Base-by-base conservation (phyloP, 495 filamentous ascomycete species). In the Tuber brumale region DNA sequence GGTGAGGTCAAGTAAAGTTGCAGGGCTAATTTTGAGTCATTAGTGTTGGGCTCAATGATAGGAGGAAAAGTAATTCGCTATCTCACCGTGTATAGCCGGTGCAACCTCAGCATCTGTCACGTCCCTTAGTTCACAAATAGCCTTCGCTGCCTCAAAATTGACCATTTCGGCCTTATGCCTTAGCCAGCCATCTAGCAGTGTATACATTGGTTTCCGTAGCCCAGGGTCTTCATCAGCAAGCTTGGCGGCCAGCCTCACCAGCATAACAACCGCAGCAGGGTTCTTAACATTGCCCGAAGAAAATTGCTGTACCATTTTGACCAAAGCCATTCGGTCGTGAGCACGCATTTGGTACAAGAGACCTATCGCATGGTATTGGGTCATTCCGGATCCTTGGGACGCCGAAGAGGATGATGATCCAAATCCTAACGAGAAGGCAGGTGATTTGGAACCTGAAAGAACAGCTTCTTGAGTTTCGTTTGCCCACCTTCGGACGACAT, bases 221-320 rank as follows among this genome's bases (percentile, higher is more conserved):
- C 92, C 89, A 35, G 88, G 87, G 82, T 99, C 95, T 80, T 98
- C 96, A 84, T 97, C 93, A 70, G 95, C 95, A 76, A 99, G 87
- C 86, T 97, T 97, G 46, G 95, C 94, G 70, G 96, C 96, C 74
- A 99, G 85, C 71, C 95, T 89, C 57, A 99, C 96, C 39, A 99
- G 87, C 88, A 99, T 90, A 23, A 98, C 89, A 76, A 94, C 90
- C 48, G 94, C 95, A 57, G 94, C 94, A 21, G 95, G 94, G 84
- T 93, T 97, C 88, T 97, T 97, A 39, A 92, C 93, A 69, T 95
- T 94, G 12, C 95, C 91, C 73, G 91, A 91, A 45, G 93, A 93
- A 82, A 97, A 97, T 83, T 98, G 96, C 85, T 99, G 95, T 21
- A 98, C 95, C 96, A 99, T 97, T 88, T 98, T 99, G n/a, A 98